Evolutionary conservation across 2,329 filamentous ascomycete genomes (phyloP), one percentile per base, ranked within the genome.

Genomic region (Paramyrothecium roridum): DNA sequence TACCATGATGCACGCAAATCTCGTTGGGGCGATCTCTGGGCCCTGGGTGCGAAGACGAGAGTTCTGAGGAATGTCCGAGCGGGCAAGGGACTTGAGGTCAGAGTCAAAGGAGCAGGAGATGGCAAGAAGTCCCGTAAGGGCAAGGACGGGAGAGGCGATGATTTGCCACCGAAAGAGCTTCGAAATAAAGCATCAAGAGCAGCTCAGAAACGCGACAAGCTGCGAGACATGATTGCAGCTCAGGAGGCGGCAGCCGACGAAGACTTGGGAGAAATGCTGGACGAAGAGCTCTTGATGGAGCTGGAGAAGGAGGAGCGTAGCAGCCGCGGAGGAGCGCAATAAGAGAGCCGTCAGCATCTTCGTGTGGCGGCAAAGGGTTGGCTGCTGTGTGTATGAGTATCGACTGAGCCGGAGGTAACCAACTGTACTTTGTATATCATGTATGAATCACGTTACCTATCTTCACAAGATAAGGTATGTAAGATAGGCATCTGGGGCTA

Each of bases 1-100:
- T 98, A 93, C 75, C 91, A 90, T 64, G 95, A 98, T 68, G 95
- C 95, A 37, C 86, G 95, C 58, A 99, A 99, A 75, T 83, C 88
- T 1, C 77, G 76, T 53, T 98, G 93, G 95, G 95, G 95, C 43
- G 95, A 98, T 69, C 78, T 98, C 11, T 99, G 95, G 95, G 92
- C 93, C 1, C 79, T 98, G 1, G 95, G 95, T 0, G 93, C 93
- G 21, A 98, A 98, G 80, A 96, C 91, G 0, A 81, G 91, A 13
- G 82, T 89, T 3, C 67, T 73, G 2, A 78, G 90, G 49, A 78
- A 76, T 16, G 74, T 89, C 47, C 82, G 86, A 8, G 72, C 89
- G 3, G 89, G 89, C 52, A 70, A 67, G 58, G 73, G 72, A 34
- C 65, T 68, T 0, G 73, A 78, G 26, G 80, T 81, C 43, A 78